Base-by-base conservation (phyloP, 805 yeast species). In the Starmera quercuum region DNA sequence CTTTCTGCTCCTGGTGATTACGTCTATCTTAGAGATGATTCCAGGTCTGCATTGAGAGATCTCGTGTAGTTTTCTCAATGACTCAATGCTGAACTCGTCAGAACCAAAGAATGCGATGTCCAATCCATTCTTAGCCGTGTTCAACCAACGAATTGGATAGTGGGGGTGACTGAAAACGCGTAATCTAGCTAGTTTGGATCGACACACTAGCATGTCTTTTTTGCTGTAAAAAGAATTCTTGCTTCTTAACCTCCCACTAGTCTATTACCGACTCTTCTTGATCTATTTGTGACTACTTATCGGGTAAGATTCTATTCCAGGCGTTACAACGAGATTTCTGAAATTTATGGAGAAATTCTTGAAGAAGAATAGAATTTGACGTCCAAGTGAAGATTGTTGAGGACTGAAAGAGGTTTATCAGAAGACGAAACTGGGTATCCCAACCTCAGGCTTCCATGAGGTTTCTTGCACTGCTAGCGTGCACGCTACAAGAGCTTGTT, bases 21-120 rank as follows among this genome's bases (percentile, higher is more conserved):
- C 70, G 40, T 83, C 83, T 3, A 85, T 53, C 3, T 51, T 29
- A 37, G 53, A 38, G 18, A 64, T 39, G 7, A 42, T 26, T 38
- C 49, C 26, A 32, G 42, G 30, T 26, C 42, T 26, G 3, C 29
- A 34, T 21, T 37, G 33, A 28, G 44, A 36, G 16, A 58, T 38
- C 21, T 48, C 48, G 4, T 64, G 44, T 7, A 69, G 44, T 12
- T 58, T 60, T 7, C 54, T 47, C 13, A 84, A 60, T 4, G 83
- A 71, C 7, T 55, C 60, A 19, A 76, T 68, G 44, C 87, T 77
- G 55, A 84, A 85, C 16, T 53, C 54, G 49, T 85, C 95, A 1
- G 87, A 73, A 1, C 95, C 95, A 54, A 85, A 85, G 49, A 74
- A 83, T 1, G 86, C 83, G 8, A 84, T 42, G 24, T 49, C 48